phyloP scores from a whole-genome alignment of 1,139 yeast genomes.

The Scheffersomyces parashehatae region DNA sequence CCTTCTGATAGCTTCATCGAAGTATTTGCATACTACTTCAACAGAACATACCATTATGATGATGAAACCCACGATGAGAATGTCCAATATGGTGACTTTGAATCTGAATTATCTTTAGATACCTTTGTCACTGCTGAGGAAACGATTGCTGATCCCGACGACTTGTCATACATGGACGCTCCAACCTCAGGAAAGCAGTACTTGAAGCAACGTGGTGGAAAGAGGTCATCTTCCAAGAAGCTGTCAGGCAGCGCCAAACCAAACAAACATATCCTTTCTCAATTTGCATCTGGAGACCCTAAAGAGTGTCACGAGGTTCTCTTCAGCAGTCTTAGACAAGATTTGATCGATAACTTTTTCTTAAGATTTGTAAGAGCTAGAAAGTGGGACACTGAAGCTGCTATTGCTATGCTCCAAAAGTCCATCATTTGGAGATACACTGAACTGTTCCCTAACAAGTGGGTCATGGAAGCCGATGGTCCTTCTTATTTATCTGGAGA shows the following conservation, averaged over 20 bases:
- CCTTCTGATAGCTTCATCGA: conserved; percentile 24
- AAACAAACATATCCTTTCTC: conserved; percentile 14
- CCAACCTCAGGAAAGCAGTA: conserved; percentile 1
- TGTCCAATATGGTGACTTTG: conserved; percentile 16
- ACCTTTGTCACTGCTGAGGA: conserved; percentile 42
- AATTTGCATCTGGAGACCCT: conserved; percentile 24
- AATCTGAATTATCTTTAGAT: conserved; percentile 29
- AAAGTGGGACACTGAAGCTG: conserved; percentile 36
- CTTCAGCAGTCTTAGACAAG: conserved; percentile 25
- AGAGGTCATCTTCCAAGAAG: conserved; percentile 3
- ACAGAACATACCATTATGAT: conserved; percentile 21
- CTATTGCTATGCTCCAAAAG: conserved; percentile 35
- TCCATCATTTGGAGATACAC: conserved; percentile 42
- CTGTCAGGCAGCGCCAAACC: conserved; percentile 16
- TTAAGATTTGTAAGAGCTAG: conserved; percentile 46
- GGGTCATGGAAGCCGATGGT: conserved; percentile 43
- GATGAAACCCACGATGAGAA: conserved; percentile 16
- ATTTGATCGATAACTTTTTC: conserved; percentile 36
- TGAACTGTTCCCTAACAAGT: conserved; percentile 29
- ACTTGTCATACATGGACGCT: background rate
- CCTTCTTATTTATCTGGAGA: conserved; percentile 32
- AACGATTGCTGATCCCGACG: conserved; percentile 23
- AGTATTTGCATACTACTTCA: conserved; percentile 25
- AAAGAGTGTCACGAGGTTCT: conserved; percentile 28
- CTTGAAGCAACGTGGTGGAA: conserved; percentile 3